These are phyloP conservation scores for Globisporangium cystogenes DNA, from an alignment of 352 stramenopile genomes.

Conservation along the genomic window DNA sequence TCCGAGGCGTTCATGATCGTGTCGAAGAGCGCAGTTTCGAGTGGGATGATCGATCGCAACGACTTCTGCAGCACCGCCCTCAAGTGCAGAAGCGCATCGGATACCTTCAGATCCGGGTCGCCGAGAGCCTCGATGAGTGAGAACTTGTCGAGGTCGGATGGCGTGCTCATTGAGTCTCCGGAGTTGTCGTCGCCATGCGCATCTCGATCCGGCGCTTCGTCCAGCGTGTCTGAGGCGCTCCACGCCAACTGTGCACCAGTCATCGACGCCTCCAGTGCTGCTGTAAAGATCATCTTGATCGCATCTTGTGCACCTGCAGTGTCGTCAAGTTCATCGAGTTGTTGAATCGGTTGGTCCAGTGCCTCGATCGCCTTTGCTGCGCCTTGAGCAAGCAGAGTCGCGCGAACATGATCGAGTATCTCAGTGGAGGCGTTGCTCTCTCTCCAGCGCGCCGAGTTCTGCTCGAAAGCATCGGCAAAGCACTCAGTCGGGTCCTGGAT, in stretches of 20 bases:
- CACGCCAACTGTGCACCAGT: neutral
- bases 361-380: neutral
- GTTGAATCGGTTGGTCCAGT: neutral
- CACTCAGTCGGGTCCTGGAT: neutral
- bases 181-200: neutral
- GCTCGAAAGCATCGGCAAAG: conserved; percentile 1
- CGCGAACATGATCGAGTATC: conserved; percentile 1
- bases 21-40: neutral
- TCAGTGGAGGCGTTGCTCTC: conserved; percentile 3
- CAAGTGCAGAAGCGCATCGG: neutral
- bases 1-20: conserved; percentile 6
- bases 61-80: neutral
- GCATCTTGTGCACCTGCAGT: neutral
- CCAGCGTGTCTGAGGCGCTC: neutral
- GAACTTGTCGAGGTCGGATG: neutral
- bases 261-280: neutral
- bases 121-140: neutral
- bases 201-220: neutral
- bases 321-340: neutral
- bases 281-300: neutral
- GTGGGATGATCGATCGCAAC: neutral
- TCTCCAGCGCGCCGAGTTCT: neutral
- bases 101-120: neutral
- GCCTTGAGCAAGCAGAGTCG: conserved; percentile 1
- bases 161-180: neutral